Percentiles rank a stretch among this genome's conserved stretches.
Evolutionary conservation across 495 filamentous ascomycete genomes (phyloP).

Genomic region (Trichoderma reesei): DNA sequence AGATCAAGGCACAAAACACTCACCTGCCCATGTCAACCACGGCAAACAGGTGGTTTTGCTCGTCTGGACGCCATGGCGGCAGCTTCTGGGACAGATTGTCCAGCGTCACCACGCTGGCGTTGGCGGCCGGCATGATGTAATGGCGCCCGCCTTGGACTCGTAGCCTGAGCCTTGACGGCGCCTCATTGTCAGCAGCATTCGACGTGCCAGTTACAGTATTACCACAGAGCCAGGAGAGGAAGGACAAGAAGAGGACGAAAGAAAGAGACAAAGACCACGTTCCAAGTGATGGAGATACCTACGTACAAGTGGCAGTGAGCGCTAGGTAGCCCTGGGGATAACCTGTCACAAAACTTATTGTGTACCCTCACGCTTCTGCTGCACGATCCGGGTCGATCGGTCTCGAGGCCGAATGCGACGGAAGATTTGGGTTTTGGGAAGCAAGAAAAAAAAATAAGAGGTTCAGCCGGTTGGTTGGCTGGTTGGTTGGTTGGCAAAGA

Average conservation of each 20-base stretch:
- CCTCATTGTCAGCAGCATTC: not conserved
- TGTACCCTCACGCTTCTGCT: too few species aligned
- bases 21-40: conserved; percentile 73
- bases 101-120: conserved; percentile 41
- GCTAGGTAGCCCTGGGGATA: not conserved
- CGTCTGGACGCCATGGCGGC: conserved; percentile 33
- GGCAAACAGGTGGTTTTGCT: conserved; percentile 39
- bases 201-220: too few species aligned
- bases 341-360: not conserved
- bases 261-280: too few species aligned
- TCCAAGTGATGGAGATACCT: too few species aligned
- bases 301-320: not conserved
- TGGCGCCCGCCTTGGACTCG: not conserved
- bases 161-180: not conserved
- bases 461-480: too few species aligned
- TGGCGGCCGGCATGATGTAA: conserved; percentile 18
- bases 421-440: not conserved
- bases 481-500: conserved; percentile 5
- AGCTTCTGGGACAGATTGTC: conserved; percentile 41
- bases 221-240: too few species aligned
- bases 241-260: too few species aligned
- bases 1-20: too few species aligned
- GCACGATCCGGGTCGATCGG: conserved; percentile 7
- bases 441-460: too few species aligned
- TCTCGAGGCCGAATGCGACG: not conserved